Evolutionary conservation across 2,329 filamentous ascomycete genomes (phyloP), one percentile per base, ranked within the genome.

Genomic region (Sporothrix curviconia): DNA sequence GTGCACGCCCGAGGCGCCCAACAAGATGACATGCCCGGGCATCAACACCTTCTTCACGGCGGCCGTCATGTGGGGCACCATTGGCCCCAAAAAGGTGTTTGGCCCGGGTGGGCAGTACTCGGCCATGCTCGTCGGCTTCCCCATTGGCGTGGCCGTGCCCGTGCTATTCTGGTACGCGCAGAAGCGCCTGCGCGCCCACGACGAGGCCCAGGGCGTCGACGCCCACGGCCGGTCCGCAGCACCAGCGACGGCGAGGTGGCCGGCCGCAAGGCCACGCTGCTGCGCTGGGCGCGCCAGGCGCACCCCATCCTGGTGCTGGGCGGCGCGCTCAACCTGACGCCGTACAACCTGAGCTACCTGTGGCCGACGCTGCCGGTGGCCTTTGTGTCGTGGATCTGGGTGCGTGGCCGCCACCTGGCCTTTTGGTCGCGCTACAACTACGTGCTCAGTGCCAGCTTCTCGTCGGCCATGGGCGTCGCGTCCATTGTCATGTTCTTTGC

Each of bases 41-140:
- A 78, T 78, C n/a, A 76, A 76, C 28, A 80, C 82, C 0, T 85
- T 84, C 66, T 85, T 81, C 71, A 82, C 80, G 24, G 78, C 78
- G 17, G 81, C 78, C 24, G 74, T 84, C 4, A 77, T 83, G 56
- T 84, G 82, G 82, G 83, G 83, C 58, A 74, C 82, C 17, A 82
- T 86, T 56, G 83, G 80, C 0, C 79, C 80, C 1, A 65, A 70
- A 15, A 74, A 78, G 43, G 76, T 81, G 62, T 81, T 80, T 65
- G 75, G 74, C 40, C 68, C 69, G 17, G 67, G 73, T 8, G 76
- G 77, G 5, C 72, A 75, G 57, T 82, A 82, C 66, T 74, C 71
- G 3, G 69, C 72, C 49, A 73, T 76, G 0, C 66, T 81, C 34
- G 63, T 77, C 12, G 78, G 78, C 6, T 82, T 81, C 63, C 77